phyloP scores from a whole-genome alignment of 192 early-diverging fungal species.

The Helicostylum pulchrum region DNA sequence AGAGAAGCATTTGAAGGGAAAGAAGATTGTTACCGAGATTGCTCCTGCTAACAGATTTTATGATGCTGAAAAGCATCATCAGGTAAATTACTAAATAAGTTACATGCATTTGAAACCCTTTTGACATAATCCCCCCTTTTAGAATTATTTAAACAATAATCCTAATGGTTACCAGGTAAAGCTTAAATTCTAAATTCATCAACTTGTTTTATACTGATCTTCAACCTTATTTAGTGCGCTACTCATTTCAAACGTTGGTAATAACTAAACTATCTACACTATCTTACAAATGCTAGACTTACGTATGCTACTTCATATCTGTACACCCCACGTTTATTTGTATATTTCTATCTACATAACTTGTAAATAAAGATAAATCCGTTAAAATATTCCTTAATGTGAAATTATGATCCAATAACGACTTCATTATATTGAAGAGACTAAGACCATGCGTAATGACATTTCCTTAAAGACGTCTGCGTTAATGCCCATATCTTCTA shows the following conservation, averaged over 20 bases:
- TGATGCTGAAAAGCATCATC: constrained; percentile 81
- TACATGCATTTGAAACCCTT: constrained; percentile 25
- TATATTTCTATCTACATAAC: too few relatives aligned
- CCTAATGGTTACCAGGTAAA: constrained; percentile 69
- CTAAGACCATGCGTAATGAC: too few relatives aligned
- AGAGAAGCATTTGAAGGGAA: constrained; percentile 53
- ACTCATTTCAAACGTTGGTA: constrained; percentile 42
- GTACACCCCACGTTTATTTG: too few relatives aligned
- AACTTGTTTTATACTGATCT: not conserved
- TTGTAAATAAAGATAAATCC: too few relatives aligned
- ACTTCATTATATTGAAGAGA: too few relatives aligned
- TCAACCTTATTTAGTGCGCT: constrained; percentile 27
- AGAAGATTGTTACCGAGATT: constrained; percentile 68
- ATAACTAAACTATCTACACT: not conserved
- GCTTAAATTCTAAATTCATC: not conserved
- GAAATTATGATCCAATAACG: too few relatives aligned
- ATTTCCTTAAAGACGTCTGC: too few relatives aligned
- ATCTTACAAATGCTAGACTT: too few relatives aligned
- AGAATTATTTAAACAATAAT: constrained; percentile 49
- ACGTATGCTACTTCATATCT: too few relatives aligned
- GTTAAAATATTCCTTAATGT: too few relatives aligned
- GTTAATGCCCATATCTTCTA: too few relatives aligned
- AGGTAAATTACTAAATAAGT: constrained; percentile 52
- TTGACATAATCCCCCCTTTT: not conserved
- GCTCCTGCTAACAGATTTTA: constrained; percentile 67